phyloP scores from a whole-genome alignment of 768 basidiomycete species.

The Lactarius quietus region DNA sequence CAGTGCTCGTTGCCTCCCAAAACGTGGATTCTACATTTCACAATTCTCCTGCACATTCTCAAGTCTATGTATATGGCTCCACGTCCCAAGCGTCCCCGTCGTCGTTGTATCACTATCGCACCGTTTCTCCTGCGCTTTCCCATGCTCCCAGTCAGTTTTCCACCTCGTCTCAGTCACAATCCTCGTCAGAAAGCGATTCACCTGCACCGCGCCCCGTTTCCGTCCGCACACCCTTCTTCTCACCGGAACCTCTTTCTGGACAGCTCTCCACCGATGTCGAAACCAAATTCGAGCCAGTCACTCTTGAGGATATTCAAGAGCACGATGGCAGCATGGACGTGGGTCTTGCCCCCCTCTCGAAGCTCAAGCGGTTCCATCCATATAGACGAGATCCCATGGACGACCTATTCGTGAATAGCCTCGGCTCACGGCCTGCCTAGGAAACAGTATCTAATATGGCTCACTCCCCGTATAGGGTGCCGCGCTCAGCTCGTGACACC shows the following conservation, averaged over 20 bases:
- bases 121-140: constrained; percentile 21
- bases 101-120: constrained; percentile 10
- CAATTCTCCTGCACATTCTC: constrained; percentile 13
- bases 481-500: not conserved
- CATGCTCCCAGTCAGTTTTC: constrained; percentile 23
- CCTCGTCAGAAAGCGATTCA: constrained; percentile 23
- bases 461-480: not conserved
- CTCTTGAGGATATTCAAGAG: constrained; percentile 13
- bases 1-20: constrained; percentile 6
- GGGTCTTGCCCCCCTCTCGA: constrained; percentile 55
- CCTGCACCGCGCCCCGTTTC: constrained; percentile 17
- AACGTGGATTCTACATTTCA: constrained; percentile 16
- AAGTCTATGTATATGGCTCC: constrained; percentile 12
- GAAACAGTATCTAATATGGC: not conserved
- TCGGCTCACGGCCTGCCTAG: constrained; percentile 11
- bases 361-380: constrained; percentile 50
- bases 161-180: constrained; percentile 22
- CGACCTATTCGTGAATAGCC: constrained; percentile 48
- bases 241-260: constrained; percentile 12
- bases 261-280: constrained; percentile 14
- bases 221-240: constrained; percentile 19
- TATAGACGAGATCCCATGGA: constrained; percentile 61
- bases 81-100: constrained; percentile 7
- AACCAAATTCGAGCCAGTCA: constrained; percentile 11
- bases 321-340: constrained; percentile 28